These are phyloP conservation scores for Podila epigama DNA, from an alignment of 192 early-diverging fungal species.

Conservation along the genomic window DNA sequence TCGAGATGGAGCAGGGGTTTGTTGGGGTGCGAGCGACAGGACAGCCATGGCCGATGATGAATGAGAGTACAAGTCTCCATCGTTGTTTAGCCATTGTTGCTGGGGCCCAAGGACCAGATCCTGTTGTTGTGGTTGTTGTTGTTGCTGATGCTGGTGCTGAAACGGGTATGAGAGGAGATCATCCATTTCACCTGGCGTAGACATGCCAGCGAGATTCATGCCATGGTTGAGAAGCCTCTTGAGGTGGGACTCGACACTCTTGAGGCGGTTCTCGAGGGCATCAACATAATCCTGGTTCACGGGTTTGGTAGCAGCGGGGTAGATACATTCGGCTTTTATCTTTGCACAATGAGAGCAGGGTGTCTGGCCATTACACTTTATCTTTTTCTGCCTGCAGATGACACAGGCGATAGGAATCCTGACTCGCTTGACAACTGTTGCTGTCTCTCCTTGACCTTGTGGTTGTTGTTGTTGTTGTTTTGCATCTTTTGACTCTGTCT, in stretches of 20 bases:
- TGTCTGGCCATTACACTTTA: slow-evolving; percentile 51
- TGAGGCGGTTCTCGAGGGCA: slow-evolving; percentile 31
- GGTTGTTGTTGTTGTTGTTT: neutral
- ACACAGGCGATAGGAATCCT: slow-evolving; percentile 53
- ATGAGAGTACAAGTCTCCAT: neutral
- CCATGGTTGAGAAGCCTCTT: slow-evolving; percentile 9
- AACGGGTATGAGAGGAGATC: neutral
- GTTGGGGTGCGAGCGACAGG: neutral
- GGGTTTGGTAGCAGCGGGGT: slow-evolving; percentile 40
- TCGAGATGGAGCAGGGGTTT: no score
- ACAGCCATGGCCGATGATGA: neutral
- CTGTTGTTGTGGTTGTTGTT: neutral
- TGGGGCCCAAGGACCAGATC: no score
- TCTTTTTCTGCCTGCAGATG: slow-evolving; percentile 50
- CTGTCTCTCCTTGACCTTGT: no score
- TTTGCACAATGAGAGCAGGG: slow-evolving; percentile 53
- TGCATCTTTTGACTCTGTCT: slow-evolving; percentile 1
- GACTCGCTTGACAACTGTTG: slow-evolving; percentile 6
- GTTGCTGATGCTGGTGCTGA: neutral
- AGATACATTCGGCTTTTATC: slow-evolving; percentile 16
- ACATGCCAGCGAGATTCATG: neutral
- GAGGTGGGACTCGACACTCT: slow-evolving; percentile 33
- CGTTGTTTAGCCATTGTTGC: no score
- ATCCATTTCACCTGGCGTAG: neutral
- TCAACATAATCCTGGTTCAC: slow-evolving; percentile 41